These are phyloP conservation scores for Eucalyptus regnans DNA, from an alignment of 345 rosid species.

Conservation along the genomic window DNA sequence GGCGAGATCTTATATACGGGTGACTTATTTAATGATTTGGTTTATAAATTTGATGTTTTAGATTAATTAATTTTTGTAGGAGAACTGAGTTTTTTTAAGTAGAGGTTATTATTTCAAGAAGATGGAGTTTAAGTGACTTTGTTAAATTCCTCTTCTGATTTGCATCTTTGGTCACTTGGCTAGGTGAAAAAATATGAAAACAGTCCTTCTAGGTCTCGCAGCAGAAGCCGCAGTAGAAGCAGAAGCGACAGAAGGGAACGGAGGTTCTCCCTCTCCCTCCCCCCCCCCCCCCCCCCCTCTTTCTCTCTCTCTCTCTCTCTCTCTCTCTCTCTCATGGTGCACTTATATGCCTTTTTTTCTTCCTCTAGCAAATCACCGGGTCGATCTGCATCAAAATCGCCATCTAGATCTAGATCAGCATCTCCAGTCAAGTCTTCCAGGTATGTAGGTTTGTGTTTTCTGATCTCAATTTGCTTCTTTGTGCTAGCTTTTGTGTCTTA, in stretches of 20 bases:
- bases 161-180: neutral
- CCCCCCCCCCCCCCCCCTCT: no score
- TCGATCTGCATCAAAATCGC: conserved; percentile 35
- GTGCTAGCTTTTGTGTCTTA: neutral
- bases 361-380: conserved; percentile 45
- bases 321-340: neutral
- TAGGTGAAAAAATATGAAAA: conserved; percentile 63
- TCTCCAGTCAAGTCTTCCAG: conserved; percentile 53
- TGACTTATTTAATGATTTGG: neutral
- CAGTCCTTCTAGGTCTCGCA: conserved; percentile 51
- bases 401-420: conserved; percentile 54
- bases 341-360: neutral
- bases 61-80: neutral
- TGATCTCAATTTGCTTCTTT: neutral
- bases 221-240: conserved; percentile 62
- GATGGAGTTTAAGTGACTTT: neutral
- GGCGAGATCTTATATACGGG: conserved; percentile 76
- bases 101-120: neutral
- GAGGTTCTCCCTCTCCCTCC: conserved; percentile 19
- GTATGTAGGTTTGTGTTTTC: conserved; percentile 4
- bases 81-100: neutral
- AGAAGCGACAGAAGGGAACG: conserved; percentile 44
- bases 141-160: neutral
- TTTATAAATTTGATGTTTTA: neutral
- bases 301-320: neutral